phyloP scores from a whole-genome alignment of 495 filamentous ascomycete species.

The Chaetomium tenue region DNA sequence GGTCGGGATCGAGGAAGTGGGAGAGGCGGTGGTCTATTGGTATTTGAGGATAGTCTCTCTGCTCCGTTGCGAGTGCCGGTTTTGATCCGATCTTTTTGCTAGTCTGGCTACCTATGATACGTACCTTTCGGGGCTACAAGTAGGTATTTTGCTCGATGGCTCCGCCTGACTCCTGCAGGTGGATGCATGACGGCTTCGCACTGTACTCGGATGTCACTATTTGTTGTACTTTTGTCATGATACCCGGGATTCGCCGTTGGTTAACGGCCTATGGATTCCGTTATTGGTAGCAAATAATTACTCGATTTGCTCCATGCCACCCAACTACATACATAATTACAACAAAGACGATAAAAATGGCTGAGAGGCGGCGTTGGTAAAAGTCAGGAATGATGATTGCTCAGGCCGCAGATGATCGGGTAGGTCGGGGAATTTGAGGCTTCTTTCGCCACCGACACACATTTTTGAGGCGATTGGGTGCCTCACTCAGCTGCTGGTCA shows the following conservation, averaged over 20 bases:
- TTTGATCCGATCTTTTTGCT: not conserved
- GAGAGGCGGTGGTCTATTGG: constrained; percentile 15
- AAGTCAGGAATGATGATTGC: too few relatives aligned
- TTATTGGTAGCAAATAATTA: constrained; percentile 3
- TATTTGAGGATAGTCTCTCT: not conserved
- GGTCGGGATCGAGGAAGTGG: not conserved
- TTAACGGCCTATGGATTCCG: not conserved
- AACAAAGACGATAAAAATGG: not conserved
- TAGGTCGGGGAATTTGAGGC: not conserved
- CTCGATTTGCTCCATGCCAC: not conserved
- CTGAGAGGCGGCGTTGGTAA: too few relatives aligned
- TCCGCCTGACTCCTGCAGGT: too few relatives aligned
- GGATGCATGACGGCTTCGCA: not conserved
- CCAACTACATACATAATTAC: not conserved
- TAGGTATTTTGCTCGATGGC: not conserved
- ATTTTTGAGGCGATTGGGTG: not conserved
- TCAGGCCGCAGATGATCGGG: not conserved
- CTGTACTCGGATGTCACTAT: not conserved
- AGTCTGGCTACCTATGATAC: not conserved
- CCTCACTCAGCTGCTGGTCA: not conserved
- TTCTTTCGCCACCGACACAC: not conserved
- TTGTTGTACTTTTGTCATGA: not conserved
- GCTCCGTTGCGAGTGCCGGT: not conserved
- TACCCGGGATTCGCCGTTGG: constrained; percentile 1
- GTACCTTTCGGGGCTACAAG: too few relatives aligned